A percentile compares a stretch with the other conserved stretches of the same genome.
Evolutionary conservation across 495 filamentous ascomycete species (phyloP).

Genomic region (Pyrenopolyporus hunteri): DNA sequence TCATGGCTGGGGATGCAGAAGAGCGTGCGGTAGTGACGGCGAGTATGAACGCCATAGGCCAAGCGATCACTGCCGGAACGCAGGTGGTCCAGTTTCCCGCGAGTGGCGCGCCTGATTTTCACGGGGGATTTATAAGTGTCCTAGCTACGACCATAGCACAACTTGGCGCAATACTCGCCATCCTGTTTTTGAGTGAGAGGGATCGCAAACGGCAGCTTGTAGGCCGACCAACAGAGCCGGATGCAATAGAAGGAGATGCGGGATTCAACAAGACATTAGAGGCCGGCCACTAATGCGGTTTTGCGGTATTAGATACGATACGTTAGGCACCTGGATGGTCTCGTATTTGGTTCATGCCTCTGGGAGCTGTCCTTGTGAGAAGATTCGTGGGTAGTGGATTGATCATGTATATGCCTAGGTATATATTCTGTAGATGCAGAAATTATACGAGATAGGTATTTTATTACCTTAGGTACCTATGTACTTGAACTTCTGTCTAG

Average conservation of each 20-base stretch:
- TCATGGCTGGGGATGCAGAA: constrained; percentile 46
- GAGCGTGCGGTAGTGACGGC: constrained; percentile 47
- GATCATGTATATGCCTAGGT: no score
- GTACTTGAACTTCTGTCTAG: no score
- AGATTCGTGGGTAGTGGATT: no score
- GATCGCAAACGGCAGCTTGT: constrained; percentile 5
- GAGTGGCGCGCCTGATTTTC: constrained; percentile 40
- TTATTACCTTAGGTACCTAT: no score
- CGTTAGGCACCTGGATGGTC: neutral
- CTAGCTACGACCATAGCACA: constrained; percentile 34
- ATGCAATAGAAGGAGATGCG: constrained; percentile 2
- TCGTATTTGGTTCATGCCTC: neutral
- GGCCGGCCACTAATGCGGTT: neutral
- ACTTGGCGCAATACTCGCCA: constrained; percentile 20
- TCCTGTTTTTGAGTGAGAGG: constrained; percentile 16
- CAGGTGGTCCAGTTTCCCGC: constrained; percentile 45
- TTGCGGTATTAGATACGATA: neutral
- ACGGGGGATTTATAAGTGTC: constrained; percentile 36
- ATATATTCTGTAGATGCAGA: no score
- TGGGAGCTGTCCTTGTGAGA: no score
- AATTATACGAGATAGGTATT: no score
- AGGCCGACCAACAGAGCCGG: constrained; percentile 20
- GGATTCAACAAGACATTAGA: constrained; percentile 14
- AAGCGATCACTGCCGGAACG: constrained; percentile 44
- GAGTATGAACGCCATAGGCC: constrained; percentile 49